Evolutionary conservation across 1,139 yeast genomes (phyloP).

Genomic region (Waltiozyma solani): DNA sequence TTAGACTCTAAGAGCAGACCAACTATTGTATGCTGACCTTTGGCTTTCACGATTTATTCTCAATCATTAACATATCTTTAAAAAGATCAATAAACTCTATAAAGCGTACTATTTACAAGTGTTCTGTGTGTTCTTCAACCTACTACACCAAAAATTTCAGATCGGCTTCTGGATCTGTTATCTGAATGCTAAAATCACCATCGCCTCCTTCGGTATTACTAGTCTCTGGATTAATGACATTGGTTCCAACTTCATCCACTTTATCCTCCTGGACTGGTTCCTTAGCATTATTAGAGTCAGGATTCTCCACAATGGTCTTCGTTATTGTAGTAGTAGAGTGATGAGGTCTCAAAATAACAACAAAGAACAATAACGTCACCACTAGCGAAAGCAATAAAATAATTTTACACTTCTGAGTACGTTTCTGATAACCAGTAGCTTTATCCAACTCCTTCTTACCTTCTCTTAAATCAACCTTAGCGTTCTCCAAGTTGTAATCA

Average conservation of each 20-base stretch:
- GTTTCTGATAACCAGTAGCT: conserved; percentile 75
- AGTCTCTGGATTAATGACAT: conserved; percentile 3
- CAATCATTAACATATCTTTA: too few species aligned
- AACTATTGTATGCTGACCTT: too few species aligned
- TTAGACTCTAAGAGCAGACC: too few species aligned
- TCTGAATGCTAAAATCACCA: neutral
- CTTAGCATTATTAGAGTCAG: conserved; percentile 8
- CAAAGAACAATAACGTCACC: conserved; percentile 61
- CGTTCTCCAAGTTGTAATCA: conserved; percentile 79
- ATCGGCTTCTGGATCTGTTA: neutral
- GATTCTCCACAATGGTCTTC: conserved; percentile 1
- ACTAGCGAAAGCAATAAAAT: conserved; percentile 63
- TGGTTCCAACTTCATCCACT: neutral
- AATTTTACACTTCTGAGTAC: conserved; percentile 86
- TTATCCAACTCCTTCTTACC: conserved; percentile 71
- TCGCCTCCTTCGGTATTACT: conserved; percentile 3
- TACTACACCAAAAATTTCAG: too few species aligned
- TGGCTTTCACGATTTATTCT: too few species aligned
- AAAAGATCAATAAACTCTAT: too few species aligned
- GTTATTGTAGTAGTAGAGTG: conserved; percentile 1
- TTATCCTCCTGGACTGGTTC: too few species aligned
- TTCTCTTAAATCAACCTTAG: conserved; percentile 62
- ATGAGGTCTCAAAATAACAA: conserved; percentile 63
- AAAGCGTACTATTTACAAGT: too few species aligned
- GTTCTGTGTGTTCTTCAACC: too few species aligned